Evolutionary conservation across 2,329 filamentous ascomycete species (phyloP).

Genomic region (Xylariomycetidae sp.): DNA sequence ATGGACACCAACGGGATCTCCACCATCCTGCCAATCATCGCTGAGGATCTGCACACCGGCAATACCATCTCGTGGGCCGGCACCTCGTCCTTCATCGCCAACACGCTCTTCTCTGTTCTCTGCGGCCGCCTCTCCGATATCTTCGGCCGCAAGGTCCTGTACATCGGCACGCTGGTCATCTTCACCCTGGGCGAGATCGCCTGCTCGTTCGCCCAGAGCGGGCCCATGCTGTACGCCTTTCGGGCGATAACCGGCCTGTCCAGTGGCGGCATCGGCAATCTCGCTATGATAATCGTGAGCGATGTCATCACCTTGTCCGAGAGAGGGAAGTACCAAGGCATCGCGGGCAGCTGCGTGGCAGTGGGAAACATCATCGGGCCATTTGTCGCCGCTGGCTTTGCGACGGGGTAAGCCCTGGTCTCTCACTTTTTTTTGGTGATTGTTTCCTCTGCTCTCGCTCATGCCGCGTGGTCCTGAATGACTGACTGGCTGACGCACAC

Average conservation of each 20-base stretch:
- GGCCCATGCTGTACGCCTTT: constrained; percentile 29
- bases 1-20: too few species aligned
- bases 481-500: too few species aligned
- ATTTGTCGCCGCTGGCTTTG: constrained; percentile 41
- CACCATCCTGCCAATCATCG: too few species aligned
- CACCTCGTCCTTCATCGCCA: constrained; percentile 32
- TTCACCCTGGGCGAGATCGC: constrained; percentile 26
- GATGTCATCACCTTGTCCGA: constrained; percentile 33
- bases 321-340: constrained; percentile 34
- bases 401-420: too few species aligned
- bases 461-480: background rate
- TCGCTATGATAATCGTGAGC: constrained; percentile 33
- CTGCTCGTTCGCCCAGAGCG: constrained; percentile 27
- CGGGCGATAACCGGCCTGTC: constrained; percentile 31
- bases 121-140: constrained; percentile 32
- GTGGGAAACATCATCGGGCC: constrained; percentile 42
- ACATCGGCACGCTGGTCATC: constrained; percentile 23
- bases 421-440: background rate
- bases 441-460: background rate
- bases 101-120: constrained; percentile 31
- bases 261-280: constrained; percentile 30
- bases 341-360: constrained; percentile 38
- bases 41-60: too few species aligned
- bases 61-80: constrained; percentile 32
- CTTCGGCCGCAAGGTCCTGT: constrained; percentile 30